Conservation (phyloP, 208 protist genomes). For the Vickermania ingenoplastis region DNA sequence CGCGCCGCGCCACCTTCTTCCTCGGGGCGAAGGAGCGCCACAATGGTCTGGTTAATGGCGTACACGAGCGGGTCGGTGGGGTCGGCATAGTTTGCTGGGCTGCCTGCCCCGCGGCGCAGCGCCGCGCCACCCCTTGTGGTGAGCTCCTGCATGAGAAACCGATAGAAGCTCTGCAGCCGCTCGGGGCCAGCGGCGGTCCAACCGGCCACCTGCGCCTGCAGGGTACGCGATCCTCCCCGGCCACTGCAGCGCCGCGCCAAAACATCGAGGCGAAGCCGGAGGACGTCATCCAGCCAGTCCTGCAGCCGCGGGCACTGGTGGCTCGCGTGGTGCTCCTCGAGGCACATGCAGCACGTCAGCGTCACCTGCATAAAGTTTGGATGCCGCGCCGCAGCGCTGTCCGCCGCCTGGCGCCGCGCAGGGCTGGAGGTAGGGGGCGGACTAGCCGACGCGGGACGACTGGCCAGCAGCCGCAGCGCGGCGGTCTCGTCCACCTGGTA, state of each 20-base stretch:
- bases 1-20: too few relatives aligned
- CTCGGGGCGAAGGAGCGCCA: conserved; percentile 36
- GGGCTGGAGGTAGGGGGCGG: conserved; percentile 5
- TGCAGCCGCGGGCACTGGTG: conserved; percentile 55
- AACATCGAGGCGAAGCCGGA: conserved; percentile 1
- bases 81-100: neutral
- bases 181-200: conserved; percentile 78
- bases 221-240: neutral
- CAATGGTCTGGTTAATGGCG: conserved; percentile 56
- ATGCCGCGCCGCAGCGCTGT: conserved; percentile 21
- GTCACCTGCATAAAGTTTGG: conserved; percentile 84
- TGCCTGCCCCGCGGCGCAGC: neutral
- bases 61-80: conserved; percentile 49
- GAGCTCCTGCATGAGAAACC: conserved; percentile 43
- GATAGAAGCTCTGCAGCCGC: conserved; percentile 69
- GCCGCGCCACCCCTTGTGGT: neutral
- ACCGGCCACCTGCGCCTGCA: conserved; percentile 70
- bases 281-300: conserved; percentile 46
- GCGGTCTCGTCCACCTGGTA: conserved; percentile 67
- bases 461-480: conserved; percentile 37
- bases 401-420: neutral
- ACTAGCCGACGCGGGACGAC: conserved; percentile 30
- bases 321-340: conserved; percentile 73
- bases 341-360: conserved; percentile 82
- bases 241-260: too few relatives aligned